Evolutionary conservation across 2,329 filamentous ascomycete species (phyloP).

Genomic region (Davidsoniella eucalypti): DNA sequence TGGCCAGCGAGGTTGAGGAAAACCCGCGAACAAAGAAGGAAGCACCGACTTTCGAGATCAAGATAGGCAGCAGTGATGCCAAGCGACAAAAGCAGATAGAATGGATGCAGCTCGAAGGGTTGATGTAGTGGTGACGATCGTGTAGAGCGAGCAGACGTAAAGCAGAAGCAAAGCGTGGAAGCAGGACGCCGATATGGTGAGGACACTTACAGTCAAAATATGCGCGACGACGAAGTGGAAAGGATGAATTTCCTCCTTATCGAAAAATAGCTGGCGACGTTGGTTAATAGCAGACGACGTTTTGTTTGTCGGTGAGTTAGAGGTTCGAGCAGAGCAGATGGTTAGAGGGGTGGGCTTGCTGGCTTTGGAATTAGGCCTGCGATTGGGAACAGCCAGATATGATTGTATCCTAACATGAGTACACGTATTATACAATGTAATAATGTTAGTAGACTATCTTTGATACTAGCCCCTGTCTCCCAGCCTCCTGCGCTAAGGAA

Average conservation of each 20-base stretch:
- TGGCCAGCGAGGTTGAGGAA: background rate
- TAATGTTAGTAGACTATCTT: conserved; percentile 6
- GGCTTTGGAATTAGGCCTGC: background rate
- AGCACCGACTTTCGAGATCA: conserved; percentile 3
- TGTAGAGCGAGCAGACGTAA: background rate
- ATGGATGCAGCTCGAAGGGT: background rate
- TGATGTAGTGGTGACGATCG: background rate
- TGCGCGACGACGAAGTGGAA: conserved; percentile 10
- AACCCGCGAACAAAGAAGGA: background rate
- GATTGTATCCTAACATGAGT: conserved; percentile 7
- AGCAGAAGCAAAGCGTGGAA: background rate
- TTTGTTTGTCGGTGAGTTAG: conserved; percentile 13
- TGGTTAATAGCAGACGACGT: conserved; percentile 10
- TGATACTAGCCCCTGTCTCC: conserved; percentile 8
- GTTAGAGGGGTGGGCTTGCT: background rate
- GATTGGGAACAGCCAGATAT: conserved; percentile 4
- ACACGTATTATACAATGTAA: too few species aligned
- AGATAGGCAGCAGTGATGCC: background rate
- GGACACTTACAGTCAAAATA: conserved; percentile 9
- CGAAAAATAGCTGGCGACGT: conserved; percentile 9
- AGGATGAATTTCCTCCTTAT: conserved; percentile 13
- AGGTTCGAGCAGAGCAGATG: conserved; percentile 2
- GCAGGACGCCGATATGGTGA: background rate
- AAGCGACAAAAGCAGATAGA: background rate
- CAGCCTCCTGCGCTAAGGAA: conserved; percentile 11